Evolutionary conservation across 805 yeast genomes (phyloP), one percentile per base, ranked within the genome.

Genomic region (Cyberlindnera suaveolens): DNA sequence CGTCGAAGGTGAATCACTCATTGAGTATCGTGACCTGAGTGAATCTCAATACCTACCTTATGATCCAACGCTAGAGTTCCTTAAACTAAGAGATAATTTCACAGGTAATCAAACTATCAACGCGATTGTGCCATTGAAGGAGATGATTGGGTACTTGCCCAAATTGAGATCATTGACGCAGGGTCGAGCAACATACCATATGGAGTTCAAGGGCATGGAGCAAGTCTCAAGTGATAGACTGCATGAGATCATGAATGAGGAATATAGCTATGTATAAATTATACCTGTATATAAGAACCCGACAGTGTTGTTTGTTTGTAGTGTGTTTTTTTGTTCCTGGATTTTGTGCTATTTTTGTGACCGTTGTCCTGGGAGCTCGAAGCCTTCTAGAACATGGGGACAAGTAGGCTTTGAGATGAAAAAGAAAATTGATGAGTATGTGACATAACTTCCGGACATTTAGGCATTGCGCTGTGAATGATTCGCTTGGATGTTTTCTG

Each of bases 61-160:
- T n/a, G 96, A 88, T 58, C 71, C 77, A n/a, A 82, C 89, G 0
- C 55, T 77, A 61, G 66, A 54, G 39, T 43, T 59, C 8, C 39
- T 49, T 13, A 50, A 49, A 11, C 38, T 39, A 9, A 36, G 42
- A 0, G 65, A 63, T 18, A 39, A 45, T 16, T 51, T 51, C 41
- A 52, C 51, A 6, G 51, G 53, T 2, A 37, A 41, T 31, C 78
- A 86, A 63, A 64, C 74, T 7, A 76, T 93, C 30, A 67, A 67
- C n/a, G 96, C 96, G 0, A 76, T 74, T 40, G 90, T 89, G 0
- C 97, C 99, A 4, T 67, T 93, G 57, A 74, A 82, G 47, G 95
- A 84, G 47, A 89, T 93, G 96, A 76, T 89, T 38, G 96, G 97
- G 0, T 93, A 93, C 60, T 71, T 88, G 45, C 78, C 81, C 10